Conservation (phyloP, 495 filamentous ascomycete genomes). For the Penicillium robsamsonii region DNA sequence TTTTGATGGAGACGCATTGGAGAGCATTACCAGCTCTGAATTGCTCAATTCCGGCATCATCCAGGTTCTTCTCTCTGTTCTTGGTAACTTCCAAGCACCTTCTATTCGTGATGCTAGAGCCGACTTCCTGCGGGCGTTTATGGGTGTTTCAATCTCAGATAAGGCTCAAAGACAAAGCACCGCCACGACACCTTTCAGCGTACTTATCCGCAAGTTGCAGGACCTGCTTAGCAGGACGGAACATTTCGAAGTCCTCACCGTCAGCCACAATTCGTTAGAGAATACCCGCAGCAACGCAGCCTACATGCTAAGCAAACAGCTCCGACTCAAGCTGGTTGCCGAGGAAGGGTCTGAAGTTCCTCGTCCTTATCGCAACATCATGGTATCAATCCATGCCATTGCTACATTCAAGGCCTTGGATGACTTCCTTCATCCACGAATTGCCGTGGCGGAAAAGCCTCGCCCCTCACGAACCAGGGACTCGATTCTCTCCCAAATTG, state of each 20-base stretch:
- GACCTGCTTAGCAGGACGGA: conserved; percentile 94
- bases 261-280: conserved; percentile 89
- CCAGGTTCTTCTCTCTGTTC: conserved; percentile 74
- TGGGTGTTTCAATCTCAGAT: conserved; percentile 66
- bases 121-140: conserved; percentile 92
- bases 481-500: conserved; percentile 70
- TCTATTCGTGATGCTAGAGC: conserved; percentile 63
- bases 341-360: conserved; percentile 91
- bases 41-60: conserved; percentile 88
- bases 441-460: conserved; percentile 79
- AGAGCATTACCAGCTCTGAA: conserved; percentile 97
- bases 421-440: conserved; percentile 90
- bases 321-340: conserved; percentile 83
- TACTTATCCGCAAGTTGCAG: conserved; percentile 90
- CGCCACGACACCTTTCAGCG: conserved; percentile 80
- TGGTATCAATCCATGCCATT: conserved; percentile 98
- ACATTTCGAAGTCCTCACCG: conserved; percentile 96
- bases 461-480: conserved; percentile 65
- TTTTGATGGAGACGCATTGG: conserved; percentile 81
- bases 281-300: conserved; percentile 88
- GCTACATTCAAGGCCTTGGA: conserved; percentile 96
- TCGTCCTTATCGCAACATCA: conserved; percentile 80
- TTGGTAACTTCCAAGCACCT: conserved; percentile 58
- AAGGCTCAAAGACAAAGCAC: conserved; percentile 60
- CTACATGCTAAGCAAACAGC: conserved; percentile 95